Evolutionary conservation across 495 filamentous ascomycete species (phyloP).

Genomic region (Staphylotrichum longicolle): DNA sequence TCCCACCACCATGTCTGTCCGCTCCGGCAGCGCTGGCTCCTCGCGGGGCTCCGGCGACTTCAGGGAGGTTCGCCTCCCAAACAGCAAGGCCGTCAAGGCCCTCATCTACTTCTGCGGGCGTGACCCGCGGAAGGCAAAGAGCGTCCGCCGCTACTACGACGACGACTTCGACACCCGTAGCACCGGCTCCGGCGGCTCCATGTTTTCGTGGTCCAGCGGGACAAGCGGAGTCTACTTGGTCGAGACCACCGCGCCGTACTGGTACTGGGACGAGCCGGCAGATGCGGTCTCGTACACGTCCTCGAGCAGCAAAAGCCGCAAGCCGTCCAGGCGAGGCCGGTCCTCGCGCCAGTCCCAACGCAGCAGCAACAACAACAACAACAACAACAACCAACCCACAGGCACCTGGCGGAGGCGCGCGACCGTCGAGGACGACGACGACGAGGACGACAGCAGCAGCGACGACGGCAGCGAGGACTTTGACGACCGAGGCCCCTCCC

Average conservation of each 20-base stretch:
- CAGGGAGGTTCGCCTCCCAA: conserved; percentile 21
- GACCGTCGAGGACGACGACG: conserved; percentile 21
- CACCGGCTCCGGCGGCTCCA: conserved; percentile 19
- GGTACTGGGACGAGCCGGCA: conserved; percentile 12
- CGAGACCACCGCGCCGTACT: conserved; percentile 18
- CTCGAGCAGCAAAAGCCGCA: conserved; percentile 1
- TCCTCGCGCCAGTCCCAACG: conserved; percentile 10
- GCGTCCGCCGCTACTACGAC: conserved; percentile 26
- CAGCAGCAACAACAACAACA: neutral
- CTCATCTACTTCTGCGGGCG: conserved; percentile 30
- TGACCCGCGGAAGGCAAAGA: conserved; percentile 28
- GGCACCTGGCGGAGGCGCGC: conserved; percentile 7
- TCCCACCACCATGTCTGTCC: conserved; percentile 17
- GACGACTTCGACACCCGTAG: conserved; percentile 26
- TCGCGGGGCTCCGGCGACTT: conserved; percentile 16
- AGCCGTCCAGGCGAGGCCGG: conserved; percentile 8
- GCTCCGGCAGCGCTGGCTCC: conserved; percentile 17
- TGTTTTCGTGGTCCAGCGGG: conserved; percentile 22
- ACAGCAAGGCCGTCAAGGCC: conserved; percentile 25
- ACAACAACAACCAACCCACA: neutral
- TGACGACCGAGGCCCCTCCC: conserved; percentile 4
- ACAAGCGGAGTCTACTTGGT: conserved; percentile 24
- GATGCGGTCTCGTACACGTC: conserved; percentile 2
- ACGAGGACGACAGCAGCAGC: conserved; percentile 21
- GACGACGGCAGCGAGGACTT: conserved; percentile 15